Base-by-base conservation (phyloP, 371 early-diverging fungal species). In the Globomyces sp. region DNA sequence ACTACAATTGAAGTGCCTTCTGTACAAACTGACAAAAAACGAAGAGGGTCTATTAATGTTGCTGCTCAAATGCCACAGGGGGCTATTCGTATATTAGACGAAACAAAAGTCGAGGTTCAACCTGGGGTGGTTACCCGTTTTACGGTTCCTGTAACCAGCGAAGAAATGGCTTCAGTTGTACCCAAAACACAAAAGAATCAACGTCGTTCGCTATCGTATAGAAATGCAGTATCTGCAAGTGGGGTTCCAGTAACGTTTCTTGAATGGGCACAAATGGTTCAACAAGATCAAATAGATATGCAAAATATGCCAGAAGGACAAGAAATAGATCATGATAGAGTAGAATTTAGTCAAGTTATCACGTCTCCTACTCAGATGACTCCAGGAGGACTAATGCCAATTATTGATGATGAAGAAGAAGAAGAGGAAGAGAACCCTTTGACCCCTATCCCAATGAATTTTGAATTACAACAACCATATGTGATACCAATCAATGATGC, bases 121-220 rank as follows among this genome's bases (percentile, higher is more conserved):
- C 59, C 70, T 2, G 85, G 85, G 1, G 50, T 62, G 9, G 60
- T 83, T 24, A 83, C 85, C 5, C 68, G 78, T 11, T 81, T 81
- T 57, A 74, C 71, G 0, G 69, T 70, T 11, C 78, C 80, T 0
- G 70, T 85, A 2, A 49, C 76, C 4, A 48, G 51, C 8, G 60
- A 49, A 13, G 74, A 82, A 40, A 34, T 74, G 0, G 42, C 6
- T 34, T 62, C 57, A 3, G 34, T 73, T 9, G 65, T 66, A 2
- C 81, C 81, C 0, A 57, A 53, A 13, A 78, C 80, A 6, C 57
- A 68, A 2, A 58, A 65, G 49, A 57, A 63, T 4, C 70, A 80
- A 2, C 68, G 83, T 9, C 68, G 85, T 8, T 64, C 75, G 0
- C 67, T 82, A 4, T 77, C 78, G 2, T 81, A 73, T 65, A 53